Conservation (phyloP, 2,329 filamentous ascomycete species). For the Fusarium irregulare region DNA sequence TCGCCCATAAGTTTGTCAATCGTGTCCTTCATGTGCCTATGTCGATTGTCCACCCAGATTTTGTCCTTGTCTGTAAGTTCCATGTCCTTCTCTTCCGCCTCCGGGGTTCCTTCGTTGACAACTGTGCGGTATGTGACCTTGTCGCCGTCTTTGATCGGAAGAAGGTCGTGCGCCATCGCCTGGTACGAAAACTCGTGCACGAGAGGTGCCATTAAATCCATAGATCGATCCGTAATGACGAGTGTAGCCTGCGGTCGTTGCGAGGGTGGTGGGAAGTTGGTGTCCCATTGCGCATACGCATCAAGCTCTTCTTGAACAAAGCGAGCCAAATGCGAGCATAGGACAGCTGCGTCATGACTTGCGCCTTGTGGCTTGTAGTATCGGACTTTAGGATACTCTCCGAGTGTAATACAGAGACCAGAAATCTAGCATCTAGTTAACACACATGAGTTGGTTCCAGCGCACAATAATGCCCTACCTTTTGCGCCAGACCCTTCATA, state of each 20-base stretch:
- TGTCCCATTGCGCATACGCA: constrained; percentile 84
- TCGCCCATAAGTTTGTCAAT: constrained; percentile 93
- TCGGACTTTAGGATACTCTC: constrained; percentile 91
- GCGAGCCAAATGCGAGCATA: constrained; percentile 87
- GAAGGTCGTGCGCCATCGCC: constrained; percentile 94
- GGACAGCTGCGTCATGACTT: constrained; percentile 85
- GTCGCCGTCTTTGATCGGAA: constrained; percentile 88
- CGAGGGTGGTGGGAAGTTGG: constrained; percentile 83
- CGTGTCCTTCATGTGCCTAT: constrained; percentile 97
- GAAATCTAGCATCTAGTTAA: constrained; percentile 49
- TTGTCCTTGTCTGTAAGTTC: constrained; percentile 91
- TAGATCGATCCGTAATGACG: constrained; percentile 88
- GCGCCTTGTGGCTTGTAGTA: constrained; percentile 84
- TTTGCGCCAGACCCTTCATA: constrained; percentile 87
- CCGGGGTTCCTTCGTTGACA: constrained; percentile 77
- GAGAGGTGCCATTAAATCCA: constrained; percentile 89
- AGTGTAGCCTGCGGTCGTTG: constrained; percentile 84
- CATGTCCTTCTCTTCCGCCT: constrained; percentile 87
- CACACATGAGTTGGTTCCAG: background rate
- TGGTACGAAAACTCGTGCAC: constrained; percentile 98
- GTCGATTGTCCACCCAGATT: constrained; percentile 94
- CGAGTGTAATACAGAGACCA: constrained; percentile 86
- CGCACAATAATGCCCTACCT: constrained; percentile 63
- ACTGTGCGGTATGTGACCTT: constrained; percentile 87
- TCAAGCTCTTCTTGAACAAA: constrained; percentile 95